Conservation (phyloP, 257 asterid genomes). For the Fraxinus cuspidata region DNA sequence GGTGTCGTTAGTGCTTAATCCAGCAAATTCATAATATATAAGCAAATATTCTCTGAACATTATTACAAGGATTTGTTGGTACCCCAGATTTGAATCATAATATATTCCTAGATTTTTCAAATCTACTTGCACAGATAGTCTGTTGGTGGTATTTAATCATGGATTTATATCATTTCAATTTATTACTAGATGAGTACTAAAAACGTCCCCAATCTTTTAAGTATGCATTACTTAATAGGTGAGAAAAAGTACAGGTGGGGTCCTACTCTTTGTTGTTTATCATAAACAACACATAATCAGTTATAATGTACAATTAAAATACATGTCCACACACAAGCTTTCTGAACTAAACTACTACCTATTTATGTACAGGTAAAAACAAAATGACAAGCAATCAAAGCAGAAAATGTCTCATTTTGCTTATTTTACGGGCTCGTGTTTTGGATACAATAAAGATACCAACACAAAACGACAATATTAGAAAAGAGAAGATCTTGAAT, state of each 20-base stretch:
- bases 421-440: background rate
- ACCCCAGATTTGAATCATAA: background rate
- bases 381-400: background rate
- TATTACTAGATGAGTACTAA: background rate
- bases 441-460: background rate
- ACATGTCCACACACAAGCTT: background rate
- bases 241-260: background rate
- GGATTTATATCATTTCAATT: background rate
- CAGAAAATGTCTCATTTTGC: background rate
- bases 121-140: background rate
- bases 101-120: background rate
- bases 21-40: background rate
- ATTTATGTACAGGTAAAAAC: background rate
- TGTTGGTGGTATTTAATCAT: background rate
- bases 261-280: background rate
- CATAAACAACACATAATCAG: constrained; percentile 3
- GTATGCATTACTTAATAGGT: background rate
- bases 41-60: background rate
- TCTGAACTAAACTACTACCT: background rate
- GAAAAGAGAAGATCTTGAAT: background rate
- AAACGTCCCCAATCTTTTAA: background rate
- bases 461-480: background rate
- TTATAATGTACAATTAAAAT: background rate
- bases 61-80: background rate
- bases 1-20: constrained; percentile 2